Conservation (phyloP, 2,329 filamentous ascomycete genomes). For the Pseudocercospora musae region DNA sequence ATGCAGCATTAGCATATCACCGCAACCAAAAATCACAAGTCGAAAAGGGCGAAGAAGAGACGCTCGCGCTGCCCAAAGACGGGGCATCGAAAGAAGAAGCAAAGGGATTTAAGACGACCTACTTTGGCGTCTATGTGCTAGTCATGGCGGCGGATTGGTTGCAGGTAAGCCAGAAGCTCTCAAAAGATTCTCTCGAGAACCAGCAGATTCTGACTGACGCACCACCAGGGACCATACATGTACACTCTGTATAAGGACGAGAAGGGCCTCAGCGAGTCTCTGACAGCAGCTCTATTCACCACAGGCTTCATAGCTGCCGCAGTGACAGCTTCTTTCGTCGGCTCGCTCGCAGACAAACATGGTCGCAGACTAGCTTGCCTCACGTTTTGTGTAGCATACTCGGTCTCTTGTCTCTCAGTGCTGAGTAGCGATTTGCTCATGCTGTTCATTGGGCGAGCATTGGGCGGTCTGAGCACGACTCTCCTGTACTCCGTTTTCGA, state of each 20-base stretch:
- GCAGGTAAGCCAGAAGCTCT: slow-evolving; percentile 33
- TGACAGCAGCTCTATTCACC: slow-evolving; percentile 47
- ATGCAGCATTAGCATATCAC: slow-evolving; percentile 18
- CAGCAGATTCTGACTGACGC: neutral
- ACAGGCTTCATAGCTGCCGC: slow-evolving; percentile 51
- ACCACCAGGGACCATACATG: slow-evolving; percentile 45
- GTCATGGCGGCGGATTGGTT: slow-evolving; percentile 49
- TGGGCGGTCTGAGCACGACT: slow-evolving; percentile 56
- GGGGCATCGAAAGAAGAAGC: slow-evolving; percentile 31
- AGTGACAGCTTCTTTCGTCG: slow-evolving; percentile 49
- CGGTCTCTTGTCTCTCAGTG: slow-evolving; percentile 53
- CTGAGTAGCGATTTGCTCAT: slow-evolving; percentile 46
- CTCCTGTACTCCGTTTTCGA: slow-evolving; percentile 59
- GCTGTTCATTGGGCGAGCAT: slow-evolving; percentile 52
- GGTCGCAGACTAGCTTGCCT: slow-evolving; percentile 54
- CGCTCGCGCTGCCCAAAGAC: slow-evolving; percentile 10
- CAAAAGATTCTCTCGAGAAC: neutral
- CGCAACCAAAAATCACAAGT: slow-evolving; percentile 11
- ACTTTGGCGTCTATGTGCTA: slow-evolving; percentile 45
- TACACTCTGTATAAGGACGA: slow-evolving; percentile 54
- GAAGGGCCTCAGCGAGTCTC: slow-evolving; percentile 45
- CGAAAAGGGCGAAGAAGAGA: slow-evolving; percentile 14
- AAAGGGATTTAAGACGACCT: slow-evolving; percentile 40
- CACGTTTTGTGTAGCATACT: slow-evolving; percentile 54
- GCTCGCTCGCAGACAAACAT: slow-evolving; percentile 49